These are phyloP conservation scores for Cercophora sp. DNA, from an alignment of 495 filamentous ascomycete genomes.

Conservation along the genomic window DNA sequence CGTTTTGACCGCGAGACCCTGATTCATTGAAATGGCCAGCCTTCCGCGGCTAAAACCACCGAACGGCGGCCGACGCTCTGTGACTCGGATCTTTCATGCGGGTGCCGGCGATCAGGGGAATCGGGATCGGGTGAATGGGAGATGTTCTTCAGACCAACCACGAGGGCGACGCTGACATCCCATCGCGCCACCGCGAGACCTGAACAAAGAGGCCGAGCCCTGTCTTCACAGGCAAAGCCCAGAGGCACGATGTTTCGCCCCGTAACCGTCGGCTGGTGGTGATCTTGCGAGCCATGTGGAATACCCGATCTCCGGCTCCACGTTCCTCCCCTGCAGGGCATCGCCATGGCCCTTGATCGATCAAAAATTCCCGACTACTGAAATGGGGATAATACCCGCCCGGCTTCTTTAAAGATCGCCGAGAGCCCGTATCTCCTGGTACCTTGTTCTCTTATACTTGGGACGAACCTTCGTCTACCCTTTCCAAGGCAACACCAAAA, in stretches of 20 bases:
- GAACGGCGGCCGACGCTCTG: slow-evolving; percentile 5
- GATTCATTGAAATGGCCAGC: background rate
- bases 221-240: too few relatives aligned
- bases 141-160: background rate
- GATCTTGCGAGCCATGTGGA: slow-evolving; percentile 5
- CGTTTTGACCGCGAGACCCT: background rate
- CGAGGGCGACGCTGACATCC: background rate
- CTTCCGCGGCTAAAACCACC: slow-evolving; percentile 7
- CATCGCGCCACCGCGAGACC: too few relatives aligned
- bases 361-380: background rate
- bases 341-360: too few relatives aligned
- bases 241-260: too few relatives aligned
- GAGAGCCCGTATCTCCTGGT: too few relatives aligned
- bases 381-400: too few relatives aligned
- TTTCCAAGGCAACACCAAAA: background rate
- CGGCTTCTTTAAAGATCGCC: too few relatives aligned
- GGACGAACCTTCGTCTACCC: background rate
- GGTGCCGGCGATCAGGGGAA: slow-evolving; percentile 10
- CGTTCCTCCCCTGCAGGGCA: slow-evolving; percentile 3
- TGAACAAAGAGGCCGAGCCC: too few relatives aligned
- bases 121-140: background rate
- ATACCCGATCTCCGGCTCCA: slow-evolving; percentile 1
- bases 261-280: background rate
- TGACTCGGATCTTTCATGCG: slow-evolving; percentile 15
- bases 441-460: too few relatives aligned